Conservation (phyloP, 352 stramenopile genomes). For the Blastocystis sp. region DNA sequence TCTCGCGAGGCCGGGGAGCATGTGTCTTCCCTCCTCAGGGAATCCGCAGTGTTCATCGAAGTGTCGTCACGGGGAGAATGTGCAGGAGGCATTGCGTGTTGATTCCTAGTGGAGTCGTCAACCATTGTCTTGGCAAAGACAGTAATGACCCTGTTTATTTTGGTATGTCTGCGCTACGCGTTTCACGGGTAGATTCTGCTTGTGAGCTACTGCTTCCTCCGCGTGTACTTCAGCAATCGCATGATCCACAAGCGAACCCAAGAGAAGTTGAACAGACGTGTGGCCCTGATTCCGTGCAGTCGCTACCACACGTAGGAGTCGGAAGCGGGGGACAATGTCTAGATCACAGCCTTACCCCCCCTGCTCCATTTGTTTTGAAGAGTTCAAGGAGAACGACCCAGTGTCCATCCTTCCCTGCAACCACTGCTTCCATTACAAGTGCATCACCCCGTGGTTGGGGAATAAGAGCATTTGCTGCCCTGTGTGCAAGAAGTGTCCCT, state of each 20-base stretch:
- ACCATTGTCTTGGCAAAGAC: neutral
- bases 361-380: conserved; percentile 42
- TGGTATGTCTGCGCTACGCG: no score
- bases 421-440: conserved; percentile 36
- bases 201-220: neutral
- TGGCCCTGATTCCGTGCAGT: conserved; percentile 6
- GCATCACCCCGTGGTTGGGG: conserved; percentile 46
- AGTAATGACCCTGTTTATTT: no score
- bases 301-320: neutral
- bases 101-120: neutral
- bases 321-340: neutral
- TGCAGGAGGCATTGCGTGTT: neutral
- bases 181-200: neutral
- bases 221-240: conserved; percentile 19
- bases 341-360: neutral
- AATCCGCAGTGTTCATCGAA: neutral
- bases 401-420: conserved; percentile 41
- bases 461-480: conserved; percentile 6
- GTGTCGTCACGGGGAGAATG: neutral
- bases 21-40: neutral
- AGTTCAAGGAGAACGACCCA: conserved; percentile 7
- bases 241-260: conserved; percentile 45
- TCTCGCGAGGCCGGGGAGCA: neutral
- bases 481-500: conserved; percentile 20
- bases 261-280: conserved; percentile 7